Conservation (phyloP, 2,329 filamentous ascomycete species). For the Acarospora socialis region DNA sequence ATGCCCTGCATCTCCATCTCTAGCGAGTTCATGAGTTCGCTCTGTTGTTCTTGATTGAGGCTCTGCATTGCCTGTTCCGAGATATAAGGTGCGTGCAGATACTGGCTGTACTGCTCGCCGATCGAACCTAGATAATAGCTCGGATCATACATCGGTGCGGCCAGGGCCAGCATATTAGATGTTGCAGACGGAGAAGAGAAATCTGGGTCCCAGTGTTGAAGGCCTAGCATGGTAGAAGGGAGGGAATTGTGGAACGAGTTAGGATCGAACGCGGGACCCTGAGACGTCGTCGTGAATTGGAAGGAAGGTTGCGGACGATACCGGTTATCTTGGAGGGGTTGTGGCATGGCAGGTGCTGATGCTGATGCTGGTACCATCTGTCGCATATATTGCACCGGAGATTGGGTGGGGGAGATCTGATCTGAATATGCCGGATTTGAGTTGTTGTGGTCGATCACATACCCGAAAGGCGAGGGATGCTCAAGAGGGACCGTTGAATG, state of each 20-base stretch:
- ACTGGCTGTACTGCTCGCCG: slow-evolving; percentile 33
- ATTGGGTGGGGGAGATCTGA: too few species aligned
- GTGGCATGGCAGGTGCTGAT: slow-evolving; percentile 2
- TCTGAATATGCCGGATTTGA: too few species aligned
- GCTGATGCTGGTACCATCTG: too few species aligned
- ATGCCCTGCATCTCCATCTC: slow-evolving; percentile 36
- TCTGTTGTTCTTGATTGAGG: slow-evolving; percentile 65
- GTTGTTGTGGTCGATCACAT: not conserved
- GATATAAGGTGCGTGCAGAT: slow-evolving; percentile 31
- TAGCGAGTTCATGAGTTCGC: slow-evolving; percentile 67
- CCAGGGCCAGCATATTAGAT: slow-evolving; percentile 20
- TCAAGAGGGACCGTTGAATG: too few species aligned
- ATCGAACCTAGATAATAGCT: slow-evolving; percentile 30
- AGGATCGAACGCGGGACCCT: slow-evolving; percentile 20
- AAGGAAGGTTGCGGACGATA: slow-evolving; percentile 1
- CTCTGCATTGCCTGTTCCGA: slow-evolving; percentile 48
- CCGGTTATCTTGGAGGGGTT: slow-evolving; percentile 1
- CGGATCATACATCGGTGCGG: slow-evolving; percentile 21
- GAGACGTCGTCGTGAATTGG: not conserved
- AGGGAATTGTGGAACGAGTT: slow-evolving; percentile 26
- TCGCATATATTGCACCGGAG: too few species aligned
- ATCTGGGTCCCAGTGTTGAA: slow-evolving; percentile 29
- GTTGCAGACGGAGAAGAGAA: slow-evolving; percentile 26
- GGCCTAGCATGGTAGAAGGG: slow-evolving; percentile 26
- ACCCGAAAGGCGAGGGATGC: not conserved